Evolutionary conservation across 768 basidiomycete genomes (phyloP).

Genomic region (Lentinula lateritia): DNA sequence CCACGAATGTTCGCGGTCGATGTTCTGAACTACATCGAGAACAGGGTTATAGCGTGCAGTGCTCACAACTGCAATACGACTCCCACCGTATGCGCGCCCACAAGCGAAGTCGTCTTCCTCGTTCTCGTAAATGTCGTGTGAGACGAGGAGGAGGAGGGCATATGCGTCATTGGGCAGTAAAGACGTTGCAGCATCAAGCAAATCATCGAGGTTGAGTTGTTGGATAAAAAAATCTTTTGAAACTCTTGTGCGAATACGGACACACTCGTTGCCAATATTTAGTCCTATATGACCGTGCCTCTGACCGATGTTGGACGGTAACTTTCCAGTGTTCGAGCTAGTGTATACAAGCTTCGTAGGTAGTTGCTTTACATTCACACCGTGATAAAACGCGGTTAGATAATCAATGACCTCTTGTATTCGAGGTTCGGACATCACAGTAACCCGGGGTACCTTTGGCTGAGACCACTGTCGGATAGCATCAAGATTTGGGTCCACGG

Average conservation of each 20-base stretch:
- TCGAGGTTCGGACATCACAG: conserved; percentile 11
- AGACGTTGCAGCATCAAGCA: conserved; percentile 29
- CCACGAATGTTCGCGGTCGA: conserved; percentile 29
- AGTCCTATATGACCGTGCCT: conserved; percentile 23
- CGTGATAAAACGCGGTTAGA: conserved; percentile 28
- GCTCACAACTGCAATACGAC: conserved; percentile 32
- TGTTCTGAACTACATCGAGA: conserved; percentile 22
- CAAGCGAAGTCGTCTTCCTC: conserved; percentile 30
- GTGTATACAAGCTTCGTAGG: conserved; percentile 17
- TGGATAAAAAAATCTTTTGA: conserved; percentile 17
- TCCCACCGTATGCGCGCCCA: conserved; percentile 34
- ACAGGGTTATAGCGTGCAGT: conserved; percentile 29
- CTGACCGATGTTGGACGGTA: not conserved
- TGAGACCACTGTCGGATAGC: conserved; percentile 20
- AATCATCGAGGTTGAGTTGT: conserved; percentile 31
- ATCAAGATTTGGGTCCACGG: conserved; percentile 15
- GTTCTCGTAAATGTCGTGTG: conserved; percentile 29
- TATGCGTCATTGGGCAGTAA: conserved; percentile 28
- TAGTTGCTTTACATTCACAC: conserved; percentile 22
- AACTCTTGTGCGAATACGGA: conserved; percentile 27
- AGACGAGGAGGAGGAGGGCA: conserved; percentile 27
- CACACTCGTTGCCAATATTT: conserved; percentile 22
- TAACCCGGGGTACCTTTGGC: conserved; percentile 4
- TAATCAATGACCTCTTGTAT: conserved; percentile 22
- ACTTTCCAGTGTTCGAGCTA: conserved; percentile 16